These are phyloP conservation scores for Pseudomassariella vexata DNA, from an alignment of 2,329 filamentous ascomycete species.

Conservation along the genomic window DNA sequence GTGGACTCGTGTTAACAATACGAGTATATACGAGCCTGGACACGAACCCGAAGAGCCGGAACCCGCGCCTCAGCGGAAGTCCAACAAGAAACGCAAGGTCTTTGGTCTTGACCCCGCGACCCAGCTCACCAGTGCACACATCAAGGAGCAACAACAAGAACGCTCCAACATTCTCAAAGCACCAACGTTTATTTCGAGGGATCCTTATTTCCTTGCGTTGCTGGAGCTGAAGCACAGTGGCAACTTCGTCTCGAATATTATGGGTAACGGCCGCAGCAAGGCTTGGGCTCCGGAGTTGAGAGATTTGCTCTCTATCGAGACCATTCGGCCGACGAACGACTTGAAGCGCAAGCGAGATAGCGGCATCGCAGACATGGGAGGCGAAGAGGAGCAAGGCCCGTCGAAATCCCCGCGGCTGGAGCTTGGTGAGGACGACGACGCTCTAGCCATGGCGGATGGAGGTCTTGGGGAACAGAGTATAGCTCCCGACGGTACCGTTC, in stretches of 20 bases:
- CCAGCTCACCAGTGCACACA: slow-evolving; percentile 67
- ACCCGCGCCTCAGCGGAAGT: slow-evolving; percentile 67
- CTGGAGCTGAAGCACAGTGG: slow-evolving; percentile 90
- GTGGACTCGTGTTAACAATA: slow-evolving; percentile 45
- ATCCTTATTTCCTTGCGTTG: slow-evolving; percentile 79
- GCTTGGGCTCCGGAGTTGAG: slow-evolving; percentile 90
- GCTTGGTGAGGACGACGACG: slow-evolving; percentile 61
- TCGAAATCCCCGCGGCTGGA: slow-evolving; percentile 66
- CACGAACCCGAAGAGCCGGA: slow-evolving; percentile 53
- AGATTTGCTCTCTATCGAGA: slow-evolving; percentile 83
- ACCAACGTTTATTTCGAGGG: slow-evolving; percentile 76
- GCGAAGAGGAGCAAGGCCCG: slow-evolving; percentile 54
- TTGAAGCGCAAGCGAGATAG: slow-evolving; percentile 92
- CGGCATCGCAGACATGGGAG: slow-evolving; percentile 74
- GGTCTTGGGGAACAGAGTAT: slow-evolving; percentile 48
- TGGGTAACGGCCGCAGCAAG: slow-evolving; percentile 71
- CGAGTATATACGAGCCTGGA: slow-evolving; percentile 56
- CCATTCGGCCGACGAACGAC: slow-evolving; percentile 69
- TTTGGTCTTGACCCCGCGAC: slow-evolving; percentile 78
- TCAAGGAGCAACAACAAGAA: slow-evolving; percentile 82
- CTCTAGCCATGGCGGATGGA: slow-evolving; percentile 38
- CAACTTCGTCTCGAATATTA: slow-evolving; percentile 80
- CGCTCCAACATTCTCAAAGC: slow-evolving; percentile 81
- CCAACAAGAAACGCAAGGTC: slow-evolving; percentile 72
- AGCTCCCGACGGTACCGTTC: slow-evolving; percentile 54